Evolutionary conservation across 2,329 filamentous ascomycete species (phyloP), one percentile per base, ranked within the genome.

Genomic region (Cephalotrichum gorgonifer): DNA sequence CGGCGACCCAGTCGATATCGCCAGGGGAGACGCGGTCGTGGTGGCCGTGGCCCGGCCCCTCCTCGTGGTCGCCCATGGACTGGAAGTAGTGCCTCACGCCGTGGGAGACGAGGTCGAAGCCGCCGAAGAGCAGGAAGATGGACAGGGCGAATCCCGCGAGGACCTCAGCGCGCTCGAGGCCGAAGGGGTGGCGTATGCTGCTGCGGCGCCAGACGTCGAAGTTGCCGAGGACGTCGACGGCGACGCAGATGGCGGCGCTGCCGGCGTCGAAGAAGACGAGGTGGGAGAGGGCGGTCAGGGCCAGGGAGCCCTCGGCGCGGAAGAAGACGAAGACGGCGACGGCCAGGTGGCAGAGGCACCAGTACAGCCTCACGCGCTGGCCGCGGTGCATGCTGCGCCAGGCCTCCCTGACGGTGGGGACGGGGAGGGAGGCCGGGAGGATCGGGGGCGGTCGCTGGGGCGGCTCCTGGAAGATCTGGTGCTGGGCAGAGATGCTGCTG

Each of bases 161-260:
- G 5, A 98, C 91, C 65, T 98, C 93, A 51, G 87, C 86, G 48
- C 93, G 81, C 68, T 96, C 88, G 23, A 98, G 78, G 3, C 85
- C 90, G 61, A 98, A 98, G 0, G 93, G 93, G 66, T 98, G 89
- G 23, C 90, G 83, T 57, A 98, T 86, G 56, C 85, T 94, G 57
- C 87, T 91, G 43, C 91, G 80, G 55, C 88, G 88, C 93, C 93
- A 98, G 38, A 97, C 90, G 63, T 98, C 93, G 59, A 98, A 98
- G 64, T 98, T 98, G 47, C 87, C 83, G 44, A 96, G 79, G 2
- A 97, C 87, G 61, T 98, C 93, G 43, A 97, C 91, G 12, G 81
- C 83, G 3, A 95, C 89, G 63, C 91, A 97, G 5, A 97, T 79
- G 44, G 90, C 83, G 4, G 93, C 93, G 30, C 89, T 93, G 2